Conservation (phyloP, 2,329 filamentous ascomycete genomes). For the Juglanconis juglandina region DNA sequence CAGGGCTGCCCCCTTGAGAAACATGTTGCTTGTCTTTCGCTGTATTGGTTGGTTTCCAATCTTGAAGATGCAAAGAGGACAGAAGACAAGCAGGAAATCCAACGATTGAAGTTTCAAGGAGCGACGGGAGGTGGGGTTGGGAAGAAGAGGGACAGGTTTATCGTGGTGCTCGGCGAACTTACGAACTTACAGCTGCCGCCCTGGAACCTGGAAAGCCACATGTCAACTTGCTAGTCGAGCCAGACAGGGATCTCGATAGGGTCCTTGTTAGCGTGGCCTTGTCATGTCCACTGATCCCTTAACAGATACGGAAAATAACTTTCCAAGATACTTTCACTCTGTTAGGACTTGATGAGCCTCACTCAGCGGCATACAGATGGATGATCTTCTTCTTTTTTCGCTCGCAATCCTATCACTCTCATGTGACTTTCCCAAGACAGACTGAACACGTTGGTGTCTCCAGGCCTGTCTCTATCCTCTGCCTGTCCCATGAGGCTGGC, state of each 20-base stretch:
- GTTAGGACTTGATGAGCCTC: not conserved
- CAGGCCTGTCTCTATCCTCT: no score
- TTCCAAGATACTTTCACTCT: not conserved
- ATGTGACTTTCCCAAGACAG: no score
- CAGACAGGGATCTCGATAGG: slow-evolving; percentile 1
- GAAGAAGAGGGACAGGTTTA: not conserved
- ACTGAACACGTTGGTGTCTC: no score
- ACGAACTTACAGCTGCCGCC: no score
- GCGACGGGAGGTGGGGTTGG: not conserved
- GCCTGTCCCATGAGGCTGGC: no score
- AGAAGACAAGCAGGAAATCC: not conserved
- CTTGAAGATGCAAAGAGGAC: not conserved
- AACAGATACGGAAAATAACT: not conserved
- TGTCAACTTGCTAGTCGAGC: not conserved
- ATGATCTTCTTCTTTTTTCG: not conserved
- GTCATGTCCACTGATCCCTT: slow-evolving; percentile 1
- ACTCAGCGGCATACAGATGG: not conserved
- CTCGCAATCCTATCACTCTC: no score
- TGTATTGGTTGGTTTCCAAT: not conserved
- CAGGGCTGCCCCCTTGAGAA: slow-evolving; percentile 45
- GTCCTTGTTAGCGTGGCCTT: not conserved
- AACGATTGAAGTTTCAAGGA: not conserved
- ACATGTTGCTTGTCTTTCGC: slow-evolving; percentile 40
- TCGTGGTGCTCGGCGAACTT: not conserved
- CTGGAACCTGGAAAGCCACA: not conserved